Conservation (phyloP, 352 stramenopile species). For the Globisporangium acanthophoron region DNA sequence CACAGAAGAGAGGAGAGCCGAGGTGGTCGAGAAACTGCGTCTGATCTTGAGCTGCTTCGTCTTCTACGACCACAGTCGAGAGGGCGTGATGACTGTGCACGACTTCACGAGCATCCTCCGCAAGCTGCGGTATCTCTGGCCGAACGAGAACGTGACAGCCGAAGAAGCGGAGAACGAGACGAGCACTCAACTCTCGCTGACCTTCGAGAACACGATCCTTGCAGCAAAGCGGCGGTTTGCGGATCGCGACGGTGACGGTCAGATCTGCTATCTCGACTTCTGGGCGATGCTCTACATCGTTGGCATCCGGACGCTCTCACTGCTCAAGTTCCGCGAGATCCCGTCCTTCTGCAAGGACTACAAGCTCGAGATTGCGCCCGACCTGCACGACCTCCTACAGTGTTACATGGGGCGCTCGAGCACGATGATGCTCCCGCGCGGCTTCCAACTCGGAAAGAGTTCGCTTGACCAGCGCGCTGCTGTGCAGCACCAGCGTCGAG, state of each 20-base stretch:
- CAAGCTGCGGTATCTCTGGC: conserved; percentile 62
- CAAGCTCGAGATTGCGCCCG: conserved; percentile 58
- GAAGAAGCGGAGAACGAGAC: conserved; percentile 24
- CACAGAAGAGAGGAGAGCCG: not conserved
- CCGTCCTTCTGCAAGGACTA: conserved; percentile 72
- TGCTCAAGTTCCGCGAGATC: conserved; percentile 66
- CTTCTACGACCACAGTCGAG: conserved; percentile 63
- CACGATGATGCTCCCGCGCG: conserved; percentile 45
- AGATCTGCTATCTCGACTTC: conserved; percentile 78
- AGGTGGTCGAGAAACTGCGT: conserved; percentile 42
- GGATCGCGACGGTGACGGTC: conserved; percentile 48
- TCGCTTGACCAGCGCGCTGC: conserved; percentile 36
- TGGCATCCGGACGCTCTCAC: conserved; percentile 35
- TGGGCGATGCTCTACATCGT: conserved; percentile 83
- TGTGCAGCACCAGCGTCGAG: conserved; percentile 32
- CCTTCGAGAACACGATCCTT: conserved; percentile 49
- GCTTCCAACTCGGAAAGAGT: conserved; percentile 46
- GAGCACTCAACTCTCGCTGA: conserved; percentile 24
- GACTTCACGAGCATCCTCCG: conserved; percentile 55
- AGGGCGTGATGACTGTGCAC: conserved; percentile 31
- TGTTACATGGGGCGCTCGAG: conserved; percentile 63
- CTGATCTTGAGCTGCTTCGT: conserved; percentile 69
- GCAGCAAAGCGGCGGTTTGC: conserved; percentile 41
- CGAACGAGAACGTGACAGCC: conserved; percentile 33
- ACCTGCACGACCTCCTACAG: conserved; percentile 36